Percentiles rank a stretch among this genome's conserved stretches.
Evolutionary conservation across 139 green algal species (phyloP).

Genomic region (Desmodesmus armatus): DNA sequence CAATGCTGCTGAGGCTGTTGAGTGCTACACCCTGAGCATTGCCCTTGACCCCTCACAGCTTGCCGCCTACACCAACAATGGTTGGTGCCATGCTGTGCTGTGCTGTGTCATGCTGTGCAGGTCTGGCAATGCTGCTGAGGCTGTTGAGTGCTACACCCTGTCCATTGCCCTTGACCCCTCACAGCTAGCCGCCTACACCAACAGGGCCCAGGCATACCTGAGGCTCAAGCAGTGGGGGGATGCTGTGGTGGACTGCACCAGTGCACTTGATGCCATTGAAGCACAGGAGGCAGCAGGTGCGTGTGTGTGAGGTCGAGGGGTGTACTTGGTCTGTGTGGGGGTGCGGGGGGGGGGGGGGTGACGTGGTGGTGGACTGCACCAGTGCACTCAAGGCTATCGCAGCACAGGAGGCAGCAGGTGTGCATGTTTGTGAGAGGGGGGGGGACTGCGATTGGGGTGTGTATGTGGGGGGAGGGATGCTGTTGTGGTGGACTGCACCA

Average conservation of each 20-base stretch:
- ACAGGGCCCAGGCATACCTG: conserved; percentile 66
- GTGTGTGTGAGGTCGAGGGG: too few relatives aligned
- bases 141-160: conserved; percentile 54
- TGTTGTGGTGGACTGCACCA: conserved; percentile 58
- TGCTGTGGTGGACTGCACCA: conserved; percentile 59
- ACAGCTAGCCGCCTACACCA: conserved; percentile 36
- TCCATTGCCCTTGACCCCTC: conserved; percentile 25
- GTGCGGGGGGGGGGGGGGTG: too few relatives aligned
- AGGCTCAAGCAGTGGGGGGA: conserved; percentile 61
- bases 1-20: background rate
- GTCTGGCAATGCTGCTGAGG: conserved; percentile 40
- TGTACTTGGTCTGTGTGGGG: too few relatives aligned
- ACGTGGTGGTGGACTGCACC: conserved; percentile 60
- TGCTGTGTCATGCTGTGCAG: conserved; percentile 5
- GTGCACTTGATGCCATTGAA: conserved; percentile 40
- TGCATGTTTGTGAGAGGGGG: too few relatives aligned
- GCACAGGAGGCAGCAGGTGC: conserved; percentile 3
- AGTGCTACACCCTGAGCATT: too few relatives aligned
- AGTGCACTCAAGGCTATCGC: conserved; percentile 45
- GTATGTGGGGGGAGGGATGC: too few relatives aligned
- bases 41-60: background rate
- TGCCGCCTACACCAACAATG: background rate
- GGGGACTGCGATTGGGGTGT: too few relatives aligned
- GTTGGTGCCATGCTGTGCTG: background rate
- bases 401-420: too few relatives aligned